phyloP scores from a whole-genome alignment of 2,329 filamentous ascomycete genomes.

The Neopestalotiopsis sp. region DNA sequence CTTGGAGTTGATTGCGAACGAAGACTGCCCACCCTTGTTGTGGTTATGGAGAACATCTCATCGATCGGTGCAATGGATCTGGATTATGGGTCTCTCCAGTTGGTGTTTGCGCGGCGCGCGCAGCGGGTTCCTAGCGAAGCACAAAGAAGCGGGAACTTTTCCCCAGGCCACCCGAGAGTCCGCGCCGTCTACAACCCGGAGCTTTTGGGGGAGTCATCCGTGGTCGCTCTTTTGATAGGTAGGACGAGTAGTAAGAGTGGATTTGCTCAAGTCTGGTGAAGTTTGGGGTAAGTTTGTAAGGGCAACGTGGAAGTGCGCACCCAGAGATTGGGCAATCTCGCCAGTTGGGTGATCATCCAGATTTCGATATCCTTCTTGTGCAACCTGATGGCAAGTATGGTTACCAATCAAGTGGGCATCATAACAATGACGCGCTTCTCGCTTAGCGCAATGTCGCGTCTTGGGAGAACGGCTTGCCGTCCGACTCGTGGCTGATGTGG shows the following conservation, averaged over 20 bases:
- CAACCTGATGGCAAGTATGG: background rate
- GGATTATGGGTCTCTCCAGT: background rate
- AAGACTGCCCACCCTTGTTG: background rate
- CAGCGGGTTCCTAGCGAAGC: background rate
- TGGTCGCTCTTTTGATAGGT: background rate
- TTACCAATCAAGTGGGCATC: background rate
- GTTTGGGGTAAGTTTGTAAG: background rate
- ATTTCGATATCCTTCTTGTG: background rate
- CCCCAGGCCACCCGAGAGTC: background rate
- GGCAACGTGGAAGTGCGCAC: background rate
- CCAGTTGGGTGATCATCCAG: background rate
- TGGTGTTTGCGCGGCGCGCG: background rate
- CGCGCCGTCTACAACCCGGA: background rate
- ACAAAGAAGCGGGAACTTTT: background rate
- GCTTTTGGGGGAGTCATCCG: background rate
- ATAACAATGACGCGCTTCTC: background rate
- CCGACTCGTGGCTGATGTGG: background rate
- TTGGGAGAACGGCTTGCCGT: background rate
- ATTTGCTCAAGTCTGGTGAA: too few relatives aligned
- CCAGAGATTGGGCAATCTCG: background rate
- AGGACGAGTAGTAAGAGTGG: background rate
- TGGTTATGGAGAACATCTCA: background rate
- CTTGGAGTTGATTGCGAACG: too few relatives aligned
- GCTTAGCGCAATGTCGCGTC: background rate
- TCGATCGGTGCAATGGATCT: background rate